Conservation (phyloP, 176 grass and related monocot species). For the bread wheat (Triticum aestivum) region DNA sequence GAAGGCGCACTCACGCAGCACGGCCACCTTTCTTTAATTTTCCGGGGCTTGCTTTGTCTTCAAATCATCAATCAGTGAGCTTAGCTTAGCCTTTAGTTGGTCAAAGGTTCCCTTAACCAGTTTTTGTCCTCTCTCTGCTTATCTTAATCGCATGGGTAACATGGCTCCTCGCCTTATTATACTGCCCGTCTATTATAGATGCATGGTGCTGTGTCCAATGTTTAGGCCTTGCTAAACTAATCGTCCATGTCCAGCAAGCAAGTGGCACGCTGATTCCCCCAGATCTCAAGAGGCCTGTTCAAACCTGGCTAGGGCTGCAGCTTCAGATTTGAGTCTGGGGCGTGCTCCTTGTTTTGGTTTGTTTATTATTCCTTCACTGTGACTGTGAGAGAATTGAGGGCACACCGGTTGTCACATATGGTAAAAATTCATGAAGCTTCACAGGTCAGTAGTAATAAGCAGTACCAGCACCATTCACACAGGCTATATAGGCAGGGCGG, state of each 20-base stretch:
- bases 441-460: neutral
- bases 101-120: constrained; percentile 80
- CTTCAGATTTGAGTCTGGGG: constrained; percentile 31
- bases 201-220: constrained; percentile 52
- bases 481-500: neutral
- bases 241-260: constrained; percentile 23
- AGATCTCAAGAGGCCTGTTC: constrained; percentile 35
- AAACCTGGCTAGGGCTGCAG: constrained; percentile 9
- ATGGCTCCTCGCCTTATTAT: constrained; percentile 40
- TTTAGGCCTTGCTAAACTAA: constrained; percentile 40
- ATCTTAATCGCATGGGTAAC: constrained; percentile 49
- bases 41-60: constrained; percentile 41
- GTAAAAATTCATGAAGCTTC: constrained; percentile 28
- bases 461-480: neutral
- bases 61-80: constrained; percentile 28
- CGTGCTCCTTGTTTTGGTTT: constrained; percentile 35
- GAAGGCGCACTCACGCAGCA: constrained; percentile 44
- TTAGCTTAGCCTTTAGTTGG: constrained; percentile 47
- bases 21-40: constrained; percentile 31
- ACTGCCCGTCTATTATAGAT: constrained; percentile 33
- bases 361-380: neutral
- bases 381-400: constrained; percentile 11
- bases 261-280: constrained; percentile 49
- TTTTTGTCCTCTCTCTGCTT: constrained; percentile 52
- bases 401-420: neutral